Base-by-base conservation (phyloP, 441 rosid species). In the Populus hybrid region DNA sequence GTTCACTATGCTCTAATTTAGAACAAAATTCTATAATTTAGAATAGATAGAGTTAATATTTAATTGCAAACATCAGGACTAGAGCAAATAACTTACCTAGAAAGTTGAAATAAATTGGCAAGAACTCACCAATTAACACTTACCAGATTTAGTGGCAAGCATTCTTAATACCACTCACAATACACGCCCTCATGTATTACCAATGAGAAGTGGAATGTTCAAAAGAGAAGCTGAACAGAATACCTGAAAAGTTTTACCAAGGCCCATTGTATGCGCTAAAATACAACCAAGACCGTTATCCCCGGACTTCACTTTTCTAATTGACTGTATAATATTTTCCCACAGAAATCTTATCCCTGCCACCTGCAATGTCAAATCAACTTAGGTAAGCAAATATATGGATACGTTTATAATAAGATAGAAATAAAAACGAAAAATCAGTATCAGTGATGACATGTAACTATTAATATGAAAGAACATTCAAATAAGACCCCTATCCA, bases 181-280 rank as follows among this genome's bases (percentile, higher is more conserved):
- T 32, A 6, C 32, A 14, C 16, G 38, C 70, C 38, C 38, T 32
- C 21, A 30, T 32, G 1, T 30, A 11, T 67, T 67, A 30, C 11
- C 26, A 8, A 67, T 16, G 23, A 36, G 40, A 28, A 28, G 38
- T 16, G 2, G 28, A 69, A 78, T 6, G 12, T 79, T 50, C 28
- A 46, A 72, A 32, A 79, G 18, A 81, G 36, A 76, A 65, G 50
- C 67, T 64, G 46, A 83, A 68, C n/a, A 81, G 38, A 78, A 70
- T 86, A 97, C 99, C 98, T 97, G 99, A 82, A 97, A 88, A 76
- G 99, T 97, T 94, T 97, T 97, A 69, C 99, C 99, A 63, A 97
- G 97, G 79, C 99, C 99, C 99, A 97, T 97, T 76, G 97, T 97
- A 83, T 97, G 99, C 72, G 99, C 99, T 83, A 97, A 85, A 86